A percentile compares a stretch with the other conserved stretches of the same genome.
These are phyloP conservation scores for Mikania micrantha DNA, from an alignment of 129 eudicot genomes.

Conservation along the genomic window DNA sequence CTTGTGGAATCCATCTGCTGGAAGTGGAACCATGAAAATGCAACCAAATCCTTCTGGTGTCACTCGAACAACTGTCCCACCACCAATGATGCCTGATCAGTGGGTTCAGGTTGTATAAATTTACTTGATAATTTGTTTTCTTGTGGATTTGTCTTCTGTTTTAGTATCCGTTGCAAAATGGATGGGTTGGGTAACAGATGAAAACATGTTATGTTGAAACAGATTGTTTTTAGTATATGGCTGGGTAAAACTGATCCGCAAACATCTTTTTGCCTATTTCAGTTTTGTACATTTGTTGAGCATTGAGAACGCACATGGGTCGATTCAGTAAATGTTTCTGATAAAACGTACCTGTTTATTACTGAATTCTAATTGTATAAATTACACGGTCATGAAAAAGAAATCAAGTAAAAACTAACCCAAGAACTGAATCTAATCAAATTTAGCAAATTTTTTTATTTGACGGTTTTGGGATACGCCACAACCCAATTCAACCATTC, in stretches of 20 bases:
- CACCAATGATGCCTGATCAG: slow-evolving; percentile 63
- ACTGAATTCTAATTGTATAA: background rate
- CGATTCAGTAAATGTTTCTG: background rate
- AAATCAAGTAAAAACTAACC: background rate
- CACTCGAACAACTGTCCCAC: slow-evolving; percentile 28
- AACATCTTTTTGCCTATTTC: background rate
- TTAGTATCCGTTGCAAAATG: background rate
- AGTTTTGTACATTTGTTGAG: too few relatives aligned
- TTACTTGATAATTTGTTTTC: background rate
- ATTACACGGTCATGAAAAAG: background rate
- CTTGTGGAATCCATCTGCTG: slow-evolving; percentile 78
- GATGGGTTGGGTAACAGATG: background rate
- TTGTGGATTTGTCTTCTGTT: background rate
- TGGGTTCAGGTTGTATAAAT: slow-evolving; percentile 54
- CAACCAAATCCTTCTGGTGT: slow-evolving; percentile 44
- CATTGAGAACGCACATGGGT: background rate
- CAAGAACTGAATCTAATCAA: background rate
- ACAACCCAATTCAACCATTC: background rate
- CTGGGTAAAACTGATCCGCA: background rate
- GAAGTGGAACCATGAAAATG: slow-evolving; percentile 49
- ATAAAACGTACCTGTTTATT: background rate
- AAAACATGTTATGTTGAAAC: too few relatives aligned
- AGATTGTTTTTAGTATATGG: background rate
- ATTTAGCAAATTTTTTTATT: background rate
- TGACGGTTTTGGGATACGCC: background rate